phyloP scores from a whole-genome alignment of 2,329 filamentous ascomycete genomes.

The Colletotrichum liriopes region DNA sequence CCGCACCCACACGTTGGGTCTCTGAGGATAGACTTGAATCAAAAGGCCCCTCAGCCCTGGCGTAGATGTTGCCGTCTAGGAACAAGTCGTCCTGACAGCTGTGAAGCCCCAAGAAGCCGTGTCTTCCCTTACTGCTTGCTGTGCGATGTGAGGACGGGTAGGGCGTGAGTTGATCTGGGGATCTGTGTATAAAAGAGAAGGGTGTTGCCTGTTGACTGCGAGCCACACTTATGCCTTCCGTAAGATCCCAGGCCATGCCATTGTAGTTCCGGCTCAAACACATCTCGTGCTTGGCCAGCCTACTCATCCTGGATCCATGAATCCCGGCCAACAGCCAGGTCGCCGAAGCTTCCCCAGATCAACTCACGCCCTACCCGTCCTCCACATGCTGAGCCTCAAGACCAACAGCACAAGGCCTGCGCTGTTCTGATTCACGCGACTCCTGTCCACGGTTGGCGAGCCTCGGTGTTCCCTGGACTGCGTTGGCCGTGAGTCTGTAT shows the following conservation, averaged over 20 bases:
- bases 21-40: neutral
- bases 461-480: constrained; percentile 3
- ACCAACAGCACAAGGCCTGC: constrained; percentile 7
- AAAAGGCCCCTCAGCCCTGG: neutral
- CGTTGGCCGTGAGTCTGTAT: constrained; percentile 22
- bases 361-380: constrained; percentile 13
- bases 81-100: neutral
- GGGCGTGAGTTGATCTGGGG: too few species aligned
- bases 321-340: constrained; percentile 1
- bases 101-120: neutral
- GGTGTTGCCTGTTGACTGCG: neutral
- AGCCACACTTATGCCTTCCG: constrained; percentile 3
- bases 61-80: too few species aligned
- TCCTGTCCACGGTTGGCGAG: constrained; percentile 2
- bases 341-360: constrained; percentile 12
- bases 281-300: constrained; percentile 7
- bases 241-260: constrained; percentile 4
- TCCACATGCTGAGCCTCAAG: constrained; percentile 11
- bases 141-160: neutral
- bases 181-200: neutral
- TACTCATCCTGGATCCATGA: constrained; percentile 33
- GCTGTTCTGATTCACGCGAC: constrained; percentile 26
- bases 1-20: neutral
- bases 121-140: neutral
- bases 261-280: constrained; percentile 24